phyloP scores from a whole-genome alignment of 208 protist genomes.

The Histomonas meleagridis region DNA sequence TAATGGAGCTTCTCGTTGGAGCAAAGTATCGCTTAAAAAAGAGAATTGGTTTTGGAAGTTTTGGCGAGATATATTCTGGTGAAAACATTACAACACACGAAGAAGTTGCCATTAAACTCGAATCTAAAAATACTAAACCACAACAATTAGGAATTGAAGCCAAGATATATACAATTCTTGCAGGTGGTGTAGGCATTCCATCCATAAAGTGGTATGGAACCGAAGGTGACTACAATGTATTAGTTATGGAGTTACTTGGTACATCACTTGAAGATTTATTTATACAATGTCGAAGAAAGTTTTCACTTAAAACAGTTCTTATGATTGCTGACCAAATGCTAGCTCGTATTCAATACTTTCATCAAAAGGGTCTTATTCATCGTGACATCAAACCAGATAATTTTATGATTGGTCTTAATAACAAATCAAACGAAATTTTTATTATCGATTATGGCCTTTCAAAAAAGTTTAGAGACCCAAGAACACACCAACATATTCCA shows the following conservation, averaged over 20 bases:
- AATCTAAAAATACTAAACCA: slow-evolving; percentile 63
- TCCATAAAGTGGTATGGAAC: slow-evolving; percentile 78
- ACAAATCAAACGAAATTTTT: slow-evolving; percentile 57
- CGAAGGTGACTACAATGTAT: slow-evolving; percentile 89
- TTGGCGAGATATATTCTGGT: slow-evolving; percentile 79
- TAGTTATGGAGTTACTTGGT: slow-evolving; percentile 95
- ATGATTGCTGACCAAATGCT: slow-evolving; percentile 93
- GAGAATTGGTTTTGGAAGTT: slow-evolving; percentile 90
- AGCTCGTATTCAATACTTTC: slow-evolving; percentile 79
- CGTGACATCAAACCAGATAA: slow-evolving; percentile 91
- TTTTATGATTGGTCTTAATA: slow-evolving; percentile 84
- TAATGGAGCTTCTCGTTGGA: slow-evolving; percentile 72
- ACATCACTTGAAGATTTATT: slow-evolving; percentile 92
- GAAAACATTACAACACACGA: slow-evolving; percentile 55
- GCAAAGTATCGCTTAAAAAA: slow-evolving; percentile 74
- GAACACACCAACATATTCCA: slow-evolving; percentile 92
- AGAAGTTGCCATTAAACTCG: slow-evolving; percentile 73
- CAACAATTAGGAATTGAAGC: slow-evolving; percentile 92
- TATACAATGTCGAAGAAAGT: slow-evolving; percentile 65
- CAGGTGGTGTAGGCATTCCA: slow-evolving; percentile 76
- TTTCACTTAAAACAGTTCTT: slow-evolving; percentile 91
- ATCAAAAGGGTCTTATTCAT: slow-evolving; percentile 89
- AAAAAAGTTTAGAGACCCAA: slow-evolving; percentile 93
- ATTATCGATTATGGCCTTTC: slow-evolving; percentile 67
- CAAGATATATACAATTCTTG: slow-evolving; percentile 72